These are phyloP conservation scores for Scytalidium sp. DNA, from an alignment of 2,329 filamentous ascomycete genomes.

Conservation along the genomic window DNA sequence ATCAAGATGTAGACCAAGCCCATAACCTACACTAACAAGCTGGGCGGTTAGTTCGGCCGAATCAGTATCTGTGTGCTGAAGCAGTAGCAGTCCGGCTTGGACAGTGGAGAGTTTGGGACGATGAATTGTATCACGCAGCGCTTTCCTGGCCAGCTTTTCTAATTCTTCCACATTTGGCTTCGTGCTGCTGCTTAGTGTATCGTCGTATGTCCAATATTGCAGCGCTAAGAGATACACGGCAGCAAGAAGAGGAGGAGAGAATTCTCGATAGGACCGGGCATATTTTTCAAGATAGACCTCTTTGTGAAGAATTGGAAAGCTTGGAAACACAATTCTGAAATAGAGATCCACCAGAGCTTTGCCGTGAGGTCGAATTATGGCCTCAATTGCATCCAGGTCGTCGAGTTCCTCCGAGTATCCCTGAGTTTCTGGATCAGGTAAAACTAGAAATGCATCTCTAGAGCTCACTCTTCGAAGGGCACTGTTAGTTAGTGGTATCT, in stretches of 20 bases:
- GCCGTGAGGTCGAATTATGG: constrained; percentile 23
- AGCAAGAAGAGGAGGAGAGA: constrained; percentile 56
- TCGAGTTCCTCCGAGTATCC: constrained; percentile 43
- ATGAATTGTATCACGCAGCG: constrained; percentile 45
- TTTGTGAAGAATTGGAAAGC: constrained; percentile 52
- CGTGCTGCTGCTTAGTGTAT: constrained; percentile 41
- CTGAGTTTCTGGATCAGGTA: constrained; percentile 69
- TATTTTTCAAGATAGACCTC: constrained; percentile 62
- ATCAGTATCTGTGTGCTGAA: constrained; percentile 36
- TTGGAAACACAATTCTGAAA: constrained; percentile 44
- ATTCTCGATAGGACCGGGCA: constrained; percentile 51
- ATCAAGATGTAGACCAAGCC: constrained; percentile 58
- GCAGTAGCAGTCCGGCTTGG: constrained; percentile 51
- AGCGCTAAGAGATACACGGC: constrained; percentile 61
- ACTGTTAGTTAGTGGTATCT: constrained; percentile 66
- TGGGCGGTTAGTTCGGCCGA: constrained; percentile 38
- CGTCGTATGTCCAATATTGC: constrained; percentile 59
- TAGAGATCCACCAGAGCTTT: constrained; percentile 22
- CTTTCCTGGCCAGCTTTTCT: constrained; percentile 37
- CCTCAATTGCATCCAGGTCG: constrained; percentile 28
- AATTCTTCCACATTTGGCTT: constrained; percentile 38
- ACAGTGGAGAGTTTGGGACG: constrained; percentile 53
- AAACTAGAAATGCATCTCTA: constrained; percentile 72
- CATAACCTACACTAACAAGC: constrained; percentile 51
- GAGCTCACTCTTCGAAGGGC: constrained; percentile 72